Evolutionary conservation across 2,329 filamentous ascomycete species (phyloP), one percentile per base, ranked within the genome.

Genomic region (Aspergillus felis): DNA sequence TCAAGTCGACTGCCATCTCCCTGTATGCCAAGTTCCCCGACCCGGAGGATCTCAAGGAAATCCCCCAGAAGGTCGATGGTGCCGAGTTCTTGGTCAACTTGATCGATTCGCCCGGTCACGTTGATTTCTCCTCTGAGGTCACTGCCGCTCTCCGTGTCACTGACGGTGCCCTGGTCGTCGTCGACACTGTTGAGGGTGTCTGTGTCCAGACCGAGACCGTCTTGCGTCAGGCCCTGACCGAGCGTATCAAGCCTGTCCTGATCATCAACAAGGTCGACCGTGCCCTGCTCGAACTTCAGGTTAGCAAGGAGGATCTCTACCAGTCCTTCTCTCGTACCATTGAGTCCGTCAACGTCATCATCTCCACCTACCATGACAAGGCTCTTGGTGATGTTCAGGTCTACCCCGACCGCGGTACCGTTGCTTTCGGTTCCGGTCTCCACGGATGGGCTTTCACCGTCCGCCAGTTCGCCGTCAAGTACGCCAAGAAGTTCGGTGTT

Each of bases 191-290:
- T 71, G 94, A 97, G 82, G 94, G 94, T 92, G 95, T 99, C 73
- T 99, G 94, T 82, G 94, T 99, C 78, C 94, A 99, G 87, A 99
- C 94, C 77, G 94, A 99, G 89, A 99, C 94, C 76, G 94, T 99
- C 74, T 87, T 99, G 70, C 92, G 94, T 78, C 94, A 99, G 85
- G 93, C 94, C 80, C 91, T 99, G 72, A 90, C 91, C 87, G 94
- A 99, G 88, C 93, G 94, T 84, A 99, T 99, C 82, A 97, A 97
- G 90, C 94, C 94, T 74, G 93, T 99, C 75, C 87, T 97, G 78
- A 90, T 97, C 82, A 97, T 99, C 87, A 99, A 99, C 92, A 99
- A 99, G 90, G 94, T 99, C 81, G 94, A 99, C 79, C 93, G 94
- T 83, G 92, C 94, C 82, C 91, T 99, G 76, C 92, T 99, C 78